These are phyloP conservation scores for Porogramme epimiltina DNA, from an alignment of 1,284 basidiomycete species.

Conservation along the genomic window DNA sequence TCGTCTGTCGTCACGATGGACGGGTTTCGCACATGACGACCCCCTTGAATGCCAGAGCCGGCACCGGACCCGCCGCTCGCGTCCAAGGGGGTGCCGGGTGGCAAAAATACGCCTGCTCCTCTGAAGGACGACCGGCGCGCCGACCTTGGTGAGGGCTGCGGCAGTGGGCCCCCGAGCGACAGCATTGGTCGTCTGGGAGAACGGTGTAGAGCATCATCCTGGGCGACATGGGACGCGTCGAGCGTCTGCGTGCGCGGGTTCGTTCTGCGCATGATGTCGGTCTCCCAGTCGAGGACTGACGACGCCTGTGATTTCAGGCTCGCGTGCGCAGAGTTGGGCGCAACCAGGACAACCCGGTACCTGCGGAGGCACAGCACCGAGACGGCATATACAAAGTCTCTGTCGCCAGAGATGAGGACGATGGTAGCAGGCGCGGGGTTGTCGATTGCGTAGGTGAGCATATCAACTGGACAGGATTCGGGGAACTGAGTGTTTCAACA, in stretches of 20 bases:
- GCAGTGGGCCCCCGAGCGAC: slow-evolving; percentile 13
- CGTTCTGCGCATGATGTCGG: slow-evolving; percentile 37
- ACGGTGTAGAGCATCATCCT: slow-evolving; percentile 13
- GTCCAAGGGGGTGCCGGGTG: slow-evolving; percentile 2
- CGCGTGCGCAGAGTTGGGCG: slow-evolving; percentile 34
- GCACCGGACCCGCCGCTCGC: neutral
- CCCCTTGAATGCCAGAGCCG: neutral
- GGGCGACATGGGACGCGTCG: slow-evolving; percentile 2
- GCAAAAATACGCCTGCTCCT: neutral
- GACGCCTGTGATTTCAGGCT: slow-evolving; percentile 60
- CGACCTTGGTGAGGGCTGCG: slow-evolving; percentile 5
- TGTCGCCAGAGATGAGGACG: slow-evolving; percentile 57
- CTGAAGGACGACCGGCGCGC: slow-evolving; percentile 13
- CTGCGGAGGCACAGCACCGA: slow-evolving; percentile 52
- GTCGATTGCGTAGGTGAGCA: slow-evolving; percentile 61
- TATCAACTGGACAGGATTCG: slow-evolving; percentile 47
- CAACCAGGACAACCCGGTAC: slow-evolving; percentile 53
- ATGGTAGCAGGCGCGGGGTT: slow-evolving; percentile 52
- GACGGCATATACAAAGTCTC: slow-evolving; percentile 61
- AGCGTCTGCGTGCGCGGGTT: slow-evolving; percentile 6
- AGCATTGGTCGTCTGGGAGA: slow-evolving; percentile 15
- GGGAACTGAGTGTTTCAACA: neutral
- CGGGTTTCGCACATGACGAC: slow-evolving; percentile 8
- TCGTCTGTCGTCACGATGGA: slow-evolving; percentile 9
- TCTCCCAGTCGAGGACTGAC: slow-evolving; percentile 52